phyloP scores from a whole-genome alignment of 345 rosid species.

The Noccaea bulbosa region DNA sequence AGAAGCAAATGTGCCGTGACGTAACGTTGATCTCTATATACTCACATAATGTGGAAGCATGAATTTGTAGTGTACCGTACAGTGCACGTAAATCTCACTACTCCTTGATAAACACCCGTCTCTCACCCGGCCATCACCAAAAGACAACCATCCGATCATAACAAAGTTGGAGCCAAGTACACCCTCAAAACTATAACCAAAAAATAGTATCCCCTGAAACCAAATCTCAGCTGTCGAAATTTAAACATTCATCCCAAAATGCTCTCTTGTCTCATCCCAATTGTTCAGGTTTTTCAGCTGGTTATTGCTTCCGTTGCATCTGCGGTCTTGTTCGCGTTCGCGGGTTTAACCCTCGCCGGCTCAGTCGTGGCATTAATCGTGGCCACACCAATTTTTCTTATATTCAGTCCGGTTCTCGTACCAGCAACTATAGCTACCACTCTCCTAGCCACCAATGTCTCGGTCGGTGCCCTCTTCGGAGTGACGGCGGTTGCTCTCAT shows the following conservation, averaged over 20 bases:
- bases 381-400: constrained; percentile 70
- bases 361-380: constrained; percentile 65
- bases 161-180: constrained; percentile 13
- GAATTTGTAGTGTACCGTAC: constrained; percentile 22
- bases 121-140: constrained; percentile 15
- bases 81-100: constrained; percentile 25
- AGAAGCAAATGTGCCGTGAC: constrained; percentile 23
- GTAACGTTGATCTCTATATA: constrained; percentile 24
- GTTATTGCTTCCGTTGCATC: constrained; percentile 56
- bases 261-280: constrained; percentile 21
- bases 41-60: constrained; percentile 16
- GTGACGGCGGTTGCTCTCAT: constrained; percentile 59
- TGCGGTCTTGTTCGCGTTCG: constrained; percentile 63
- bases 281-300: constrained; percentile 19
- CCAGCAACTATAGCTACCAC: constrained; percentile 64
- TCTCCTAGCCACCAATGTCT: constrained; percentile 51
- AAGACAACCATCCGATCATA: background rate
- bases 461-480: constrained; percentile 57
- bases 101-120: constrained; percentile 17
- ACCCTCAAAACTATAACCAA: background rate
- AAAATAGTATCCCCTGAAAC: background rate
- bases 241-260: constrained; percentile 23
- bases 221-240: background rate
- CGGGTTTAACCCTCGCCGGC: constrained; percentile 59
- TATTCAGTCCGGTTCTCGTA: constrained; percentile 82